Base-by-base conservation (phyloP, 2,329 filamentous ascomycete genomes). In the Aspergillus versicolor region DNA sequence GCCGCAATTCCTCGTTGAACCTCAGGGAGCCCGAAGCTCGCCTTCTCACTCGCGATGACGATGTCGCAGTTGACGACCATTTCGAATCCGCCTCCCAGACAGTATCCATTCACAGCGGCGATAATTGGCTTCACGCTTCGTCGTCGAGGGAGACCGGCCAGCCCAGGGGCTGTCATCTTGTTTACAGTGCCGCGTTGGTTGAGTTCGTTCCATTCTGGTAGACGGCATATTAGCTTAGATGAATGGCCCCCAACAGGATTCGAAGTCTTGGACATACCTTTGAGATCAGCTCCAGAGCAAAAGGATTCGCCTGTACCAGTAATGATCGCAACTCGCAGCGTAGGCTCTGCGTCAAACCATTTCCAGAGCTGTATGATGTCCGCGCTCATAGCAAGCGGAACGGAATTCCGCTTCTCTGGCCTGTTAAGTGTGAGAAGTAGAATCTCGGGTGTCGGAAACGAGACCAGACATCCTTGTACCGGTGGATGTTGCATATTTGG, bases 41-140 rank as follows among this genome's bases (percentile, higher is more conserved):
- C 88, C 12, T 70, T 67, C 3, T 75, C 69, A 2, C 80, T 76
- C 3, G 71, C 71, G 46, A 67, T 61, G 51, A 91, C 81, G 56
- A 93, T 75, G 76, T 94, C 90, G 61, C 82, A 84, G 73, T 91
- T 91, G 48, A 88, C 77, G 12, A 85, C 81, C 76, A 92, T 90
- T 77, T 93, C 90, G 73, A 89, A 87, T 2, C 89, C 90, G 52
- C 89, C 90, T 37, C 90, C 90, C 45, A 90, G 81, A 57, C 88
- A 89, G 17, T 88, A 77, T 6, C 90, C 90, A 67, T 92, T 90
- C 19, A 92, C 87, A 1, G 89, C 90, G 1, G 86, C 88, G 27
- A 93, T 82, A 54, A 93, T 80, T 5, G 90, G 90, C 67, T 93
- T 93, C 73, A 84, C 85, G 47, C 88, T 88, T 5, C 74, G 71